A percentile compares a stretch with the other conserved stretches of the same genome.
Evolutionary conservation across 495 filamentous ascomycete genomes (phyloP).

Genomic region (Penicillium atrosanguineum): DNA sequence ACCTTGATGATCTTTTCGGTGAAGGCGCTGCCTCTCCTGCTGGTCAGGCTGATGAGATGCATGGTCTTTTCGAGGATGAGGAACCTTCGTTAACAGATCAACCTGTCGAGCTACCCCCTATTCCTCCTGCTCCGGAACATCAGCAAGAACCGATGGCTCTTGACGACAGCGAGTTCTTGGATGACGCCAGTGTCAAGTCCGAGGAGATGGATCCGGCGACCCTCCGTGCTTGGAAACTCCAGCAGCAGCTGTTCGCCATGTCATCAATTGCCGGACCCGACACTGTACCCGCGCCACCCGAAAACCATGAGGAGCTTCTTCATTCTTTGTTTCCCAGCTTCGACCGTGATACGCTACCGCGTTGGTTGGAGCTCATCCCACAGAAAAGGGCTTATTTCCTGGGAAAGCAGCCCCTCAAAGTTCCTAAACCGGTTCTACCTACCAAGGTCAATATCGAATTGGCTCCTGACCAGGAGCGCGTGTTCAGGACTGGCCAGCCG

Average conservation of each 20-base stretch:
- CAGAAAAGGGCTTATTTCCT: slow-evolving; percentile 68
- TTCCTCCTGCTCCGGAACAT: slow-evolving; percentile 24
- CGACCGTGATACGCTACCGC: slow-evolving; percentile 58
- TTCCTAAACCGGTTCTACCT: slow-evolving; percentile 76
- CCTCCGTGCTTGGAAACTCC: slow-evolving; percentile 49
- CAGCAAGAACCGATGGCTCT: slow-evolving; percentile 30
- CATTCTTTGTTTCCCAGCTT: slow-evolving; percentile 69
- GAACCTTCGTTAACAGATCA: slow-evolving; percentile 25
- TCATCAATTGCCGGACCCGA: slow-evolving; percentile 37
- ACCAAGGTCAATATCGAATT: slow-evolving; percentile 86
- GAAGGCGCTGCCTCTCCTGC: slow-evolving; percentile 41
- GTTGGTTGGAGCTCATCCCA: slow-evolving; percentile 72
- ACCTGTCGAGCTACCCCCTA: slow-evolving; percentile 22
- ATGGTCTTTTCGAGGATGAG: slow-evolving; percentile 41
- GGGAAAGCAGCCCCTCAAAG: slow-evolving; percentile 66
- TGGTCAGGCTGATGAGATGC: slow-evolving; percentile 40
- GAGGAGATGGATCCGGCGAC: slow-evolving; percentile 47
- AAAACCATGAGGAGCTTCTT: slow-evolving; percentile 66
- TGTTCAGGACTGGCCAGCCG: slow-evolving; percentile 65
- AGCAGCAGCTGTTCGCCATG: slow-evolving; percentile 52
- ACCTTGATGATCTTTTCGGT: slow-evolving; percentile 55
- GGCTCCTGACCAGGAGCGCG: slow-evolving; percentile 72
- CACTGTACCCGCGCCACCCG: slow-evolving; percentile 53
- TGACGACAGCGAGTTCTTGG: slow-evolving; percentile 38
- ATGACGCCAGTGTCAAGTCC: slow-evolving; percentile 26